Conservation (phyloP, 768 basidiomycete species). For the Hygrophoropsis aurantiaca region DNA sequence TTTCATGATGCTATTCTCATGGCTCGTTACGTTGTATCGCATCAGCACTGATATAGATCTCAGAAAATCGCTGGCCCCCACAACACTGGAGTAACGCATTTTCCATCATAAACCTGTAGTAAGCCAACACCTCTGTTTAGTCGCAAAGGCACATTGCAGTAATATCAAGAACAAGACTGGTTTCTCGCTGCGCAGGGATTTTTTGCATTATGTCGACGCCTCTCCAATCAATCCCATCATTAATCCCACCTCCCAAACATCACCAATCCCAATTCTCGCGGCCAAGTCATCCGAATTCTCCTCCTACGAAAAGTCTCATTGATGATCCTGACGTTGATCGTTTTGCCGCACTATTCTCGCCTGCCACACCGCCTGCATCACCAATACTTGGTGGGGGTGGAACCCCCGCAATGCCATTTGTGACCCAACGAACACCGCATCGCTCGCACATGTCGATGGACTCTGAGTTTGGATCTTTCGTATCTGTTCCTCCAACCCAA, state of each 20-base stretch:
- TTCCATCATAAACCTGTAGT: too few relatives aligned
- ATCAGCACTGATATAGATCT: too few relatives aligned
- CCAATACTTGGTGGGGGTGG: conserved; percentile 13
- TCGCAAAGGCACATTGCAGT: too few relatives aligned
- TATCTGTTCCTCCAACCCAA: conserved; percentile 52
- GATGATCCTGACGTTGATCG: conserved; percentile 35
- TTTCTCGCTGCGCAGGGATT: too few relatives aligned
- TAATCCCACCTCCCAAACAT: neutral
- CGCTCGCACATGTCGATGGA: conserved; percentile 30
- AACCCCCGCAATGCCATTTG: neutral
- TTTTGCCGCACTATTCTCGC: conserved; percentile 44
- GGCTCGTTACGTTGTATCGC: too few relatives aligned
- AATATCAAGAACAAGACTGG: too few relatives aligned
- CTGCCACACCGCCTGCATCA: conserved; percentile 32
- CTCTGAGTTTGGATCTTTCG: conserved; percentile 63
- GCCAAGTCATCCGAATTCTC: neutral
- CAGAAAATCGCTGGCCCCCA: too few relatives aligned
- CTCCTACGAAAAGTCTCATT: neutral
- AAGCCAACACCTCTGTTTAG: too few relatives aligned
- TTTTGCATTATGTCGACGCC: neutral
- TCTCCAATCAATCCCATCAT: neutral
- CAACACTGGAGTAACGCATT: too few relatives aligned
- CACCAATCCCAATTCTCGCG: neutral
- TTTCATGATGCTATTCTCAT: too few relatives aligned
- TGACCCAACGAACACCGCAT: conserved; percentile 3